Conservation (phyloP, 2,329 filamentous ascomycete genomes). For the Setomelanomma holmii region DNA sequence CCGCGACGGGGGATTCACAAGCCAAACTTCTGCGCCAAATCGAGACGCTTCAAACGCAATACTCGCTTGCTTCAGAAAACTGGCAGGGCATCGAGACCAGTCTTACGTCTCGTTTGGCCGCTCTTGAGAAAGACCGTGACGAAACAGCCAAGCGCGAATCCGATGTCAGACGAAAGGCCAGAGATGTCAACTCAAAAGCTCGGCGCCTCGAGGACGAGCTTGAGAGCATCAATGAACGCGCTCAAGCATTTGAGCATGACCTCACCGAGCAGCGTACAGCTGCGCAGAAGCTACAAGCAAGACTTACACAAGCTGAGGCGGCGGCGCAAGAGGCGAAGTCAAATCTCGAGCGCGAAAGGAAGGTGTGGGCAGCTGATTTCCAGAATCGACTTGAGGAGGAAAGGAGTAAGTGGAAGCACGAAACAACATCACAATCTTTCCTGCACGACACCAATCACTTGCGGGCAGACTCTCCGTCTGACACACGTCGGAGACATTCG, state of each 20-base stretch:
- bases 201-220: slow-evolving; percentile 82
- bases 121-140: slow-evolving; percentile 88
- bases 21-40: slow-evolving; percentile 92
- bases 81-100: slow-evolving; percentile 97
- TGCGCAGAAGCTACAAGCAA: slow-evolving; percentile 67
- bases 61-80: slow-evolving; percentile 91
- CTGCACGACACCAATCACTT: slow-evolving; percentile 34
- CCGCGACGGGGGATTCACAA: slow-evolving; percentile 80
- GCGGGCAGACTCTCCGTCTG: slow-evolving; percentile 47
- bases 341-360: slow-evolving; percentile 66
- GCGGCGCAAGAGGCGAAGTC: slow-evolving; percentile 66
- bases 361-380: slow-evolving; percentile 63
- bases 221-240: slow-evolving; percentile 70
- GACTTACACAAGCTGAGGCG: slow-evolving; percentile 69
- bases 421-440: slow-evolving; percentile 45
- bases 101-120: slow-evolving; percentile 76
- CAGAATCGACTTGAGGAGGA: slow-evolving; percentile 70
- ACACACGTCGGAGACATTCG: slow-evolving; percentile 51
- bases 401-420: slow-evolving; percentile 64
- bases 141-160: slow-evolving; percentile 83
- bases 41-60: slow-evolving; percentile 94
- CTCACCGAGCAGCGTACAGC: slow-evolving; percentile 66
- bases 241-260: slow-evolving; percentile 71
- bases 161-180: slow-evolving; percentile 86
- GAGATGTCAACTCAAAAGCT: slow-evolving; percentile 76